Conservation (phyloP, 345 rosid genomes). For the Moringa oleifera region DNA sequence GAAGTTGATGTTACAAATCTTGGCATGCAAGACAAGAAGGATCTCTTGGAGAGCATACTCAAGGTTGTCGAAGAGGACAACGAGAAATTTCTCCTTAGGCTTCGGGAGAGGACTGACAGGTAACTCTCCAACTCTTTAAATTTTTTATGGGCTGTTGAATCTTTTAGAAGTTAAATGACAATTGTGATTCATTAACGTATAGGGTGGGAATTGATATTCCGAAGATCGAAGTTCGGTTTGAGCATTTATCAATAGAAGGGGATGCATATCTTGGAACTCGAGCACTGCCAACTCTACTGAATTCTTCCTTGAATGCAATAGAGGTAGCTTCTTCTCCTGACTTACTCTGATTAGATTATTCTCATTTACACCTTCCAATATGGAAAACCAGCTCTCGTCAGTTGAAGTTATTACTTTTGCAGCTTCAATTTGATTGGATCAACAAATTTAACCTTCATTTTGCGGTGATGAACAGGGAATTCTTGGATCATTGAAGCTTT, state of each 20-base stretch:
- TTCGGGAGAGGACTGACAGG: slow-evolving; percentile 53
- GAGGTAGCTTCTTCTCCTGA: slow-evolving; percentile 26
- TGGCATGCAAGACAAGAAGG: slow-evolving; percentile 31
- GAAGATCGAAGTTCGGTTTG: slow-evolving; percentile 41
- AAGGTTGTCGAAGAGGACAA: slow-evolving; percentile 58
- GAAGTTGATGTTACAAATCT: slow-evolving; percentile 47
- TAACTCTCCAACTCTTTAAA: slow-evolving; percentile 7
- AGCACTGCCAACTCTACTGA: slow-evolving; percentile 47
- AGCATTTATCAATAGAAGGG: slow-evolving; percentile 42
- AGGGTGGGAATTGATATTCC: slow-evolving; percentile 57
- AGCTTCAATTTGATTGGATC: background rate
- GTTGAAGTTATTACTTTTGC: too few relatives aligned
- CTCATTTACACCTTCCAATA: too few relatives aligned
- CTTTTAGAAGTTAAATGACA: background rate
- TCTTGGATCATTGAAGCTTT: slow-evolving; percentile 31
- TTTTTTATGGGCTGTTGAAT: background rate
- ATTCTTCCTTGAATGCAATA: slow-evolving; percentile 33
- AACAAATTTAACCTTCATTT: background rate
- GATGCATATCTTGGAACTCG: slow-evolving; percentile 54
- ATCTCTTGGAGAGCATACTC: slow-evolving; percentile 34
- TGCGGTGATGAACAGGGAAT: slow-evolving; percentile 27
- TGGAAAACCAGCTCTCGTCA: too few relatives aligned
- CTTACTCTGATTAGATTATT: too few relatives aligned
- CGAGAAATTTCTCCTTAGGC: slow-evolving; percentile 36
- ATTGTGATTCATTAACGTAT: background rate